Conservation (phyloP, 2,329 filamentous ascomycete species). For the Fusarium xyrophilum region DNA sequence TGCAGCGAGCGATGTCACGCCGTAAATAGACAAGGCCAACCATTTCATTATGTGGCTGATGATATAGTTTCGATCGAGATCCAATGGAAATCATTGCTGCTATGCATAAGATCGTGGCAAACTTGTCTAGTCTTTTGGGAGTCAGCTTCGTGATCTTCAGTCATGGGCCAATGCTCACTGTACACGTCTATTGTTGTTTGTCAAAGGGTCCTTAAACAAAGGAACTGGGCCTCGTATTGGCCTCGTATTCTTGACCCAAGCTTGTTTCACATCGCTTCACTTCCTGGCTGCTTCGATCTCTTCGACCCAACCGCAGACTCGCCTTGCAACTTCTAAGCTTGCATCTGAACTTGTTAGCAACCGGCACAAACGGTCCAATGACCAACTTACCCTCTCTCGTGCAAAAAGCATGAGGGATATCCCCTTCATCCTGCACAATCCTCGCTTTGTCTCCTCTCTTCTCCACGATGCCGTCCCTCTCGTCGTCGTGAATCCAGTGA, state of each 20-base stretch:
- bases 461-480: conserved; percentile 63
- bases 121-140: not conserved
- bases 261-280: not conserved
- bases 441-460: conserved; percentile 52
- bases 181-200: conserved; percentile 1
- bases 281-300: conserved; percentile 18
- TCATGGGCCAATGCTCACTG: not conserved
- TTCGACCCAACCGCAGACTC: conserved; percentile 23
- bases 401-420: conserved; percentile 68
- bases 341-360: conserved; percentile 20
- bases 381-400: conserved; percentile 46
- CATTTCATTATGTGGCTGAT: conserved; percentile 4
- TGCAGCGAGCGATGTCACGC: conserved; percentile 7
- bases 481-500: conserved; percentile 66
- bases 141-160: conserved; percentile 13
- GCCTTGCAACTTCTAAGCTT: conserved; percentile 29
- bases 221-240: no score
- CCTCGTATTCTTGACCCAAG: not conserved
- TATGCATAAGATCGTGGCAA: conserved; percentile 17
- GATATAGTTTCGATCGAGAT: conserved; percentile 4
- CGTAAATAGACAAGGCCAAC: not conserved
- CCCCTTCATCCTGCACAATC: conserved; percentile 62
- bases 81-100: conserved; percentile 5
- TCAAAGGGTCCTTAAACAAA: not conserved
- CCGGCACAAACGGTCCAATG: not conserved